Conservation (phyloP, 129 eudicot species). For the Centella asiatica region DNA sequence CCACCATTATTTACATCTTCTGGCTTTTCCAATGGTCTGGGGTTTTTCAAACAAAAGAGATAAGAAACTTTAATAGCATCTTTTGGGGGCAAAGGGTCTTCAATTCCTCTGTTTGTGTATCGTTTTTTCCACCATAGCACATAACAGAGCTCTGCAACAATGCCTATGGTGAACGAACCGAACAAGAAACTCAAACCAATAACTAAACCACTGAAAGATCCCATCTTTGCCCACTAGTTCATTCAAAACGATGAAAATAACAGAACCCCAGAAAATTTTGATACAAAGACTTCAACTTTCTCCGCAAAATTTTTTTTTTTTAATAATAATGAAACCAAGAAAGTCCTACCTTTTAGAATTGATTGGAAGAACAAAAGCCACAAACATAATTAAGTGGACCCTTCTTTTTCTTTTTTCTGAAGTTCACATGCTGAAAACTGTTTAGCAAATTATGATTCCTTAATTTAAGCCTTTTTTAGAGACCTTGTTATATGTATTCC, state of each 20-base stretch:
- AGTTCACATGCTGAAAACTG: not conserved
- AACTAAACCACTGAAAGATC: conserved; percentile 49
- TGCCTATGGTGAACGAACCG: conserved; percentile 60
- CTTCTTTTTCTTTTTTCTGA: not conserved
- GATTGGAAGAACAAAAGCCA: too few species aligned
- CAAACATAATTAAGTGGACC: too few species aligned
- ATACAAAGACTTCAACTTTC: not conserved
- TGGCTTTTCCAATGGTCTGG: not conserved
- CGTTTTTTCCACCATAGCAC: conserved; percentile 67
- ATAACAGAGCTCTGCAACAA: conserved; percentile 66
- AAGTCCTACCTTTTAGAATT: not conserved
- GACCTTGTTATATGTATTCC: conserved; percentile 10
- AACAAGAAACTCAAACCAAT: conserved; percentile 68
- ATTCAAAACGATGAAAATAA: too few species aligned
- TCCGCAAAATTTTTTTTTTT: too few species aligned
- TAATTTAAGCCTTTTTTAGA: not conserved
- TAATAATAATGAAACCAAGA: conserved; percentile 3
- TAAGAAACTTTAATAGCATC: conserved; percentile 22
- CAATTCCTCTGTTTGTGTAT: conserved; percentile 19
- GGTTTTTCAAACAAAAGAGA: conserved; percentile 56
- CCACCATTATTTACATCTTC: not conserved
- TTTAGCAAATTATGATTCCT: conserved; percentile 8
- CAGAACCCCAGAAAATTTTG: not conserved
- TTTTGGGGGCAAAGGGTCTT: conserved; percentile 23
- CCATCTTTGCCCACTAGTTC: too few species aligned